Evolutionary conservation across 2,329 filamentous ascomycete genomes (phyloP).

Genomic region (Alternaria arbusti): DNA sequence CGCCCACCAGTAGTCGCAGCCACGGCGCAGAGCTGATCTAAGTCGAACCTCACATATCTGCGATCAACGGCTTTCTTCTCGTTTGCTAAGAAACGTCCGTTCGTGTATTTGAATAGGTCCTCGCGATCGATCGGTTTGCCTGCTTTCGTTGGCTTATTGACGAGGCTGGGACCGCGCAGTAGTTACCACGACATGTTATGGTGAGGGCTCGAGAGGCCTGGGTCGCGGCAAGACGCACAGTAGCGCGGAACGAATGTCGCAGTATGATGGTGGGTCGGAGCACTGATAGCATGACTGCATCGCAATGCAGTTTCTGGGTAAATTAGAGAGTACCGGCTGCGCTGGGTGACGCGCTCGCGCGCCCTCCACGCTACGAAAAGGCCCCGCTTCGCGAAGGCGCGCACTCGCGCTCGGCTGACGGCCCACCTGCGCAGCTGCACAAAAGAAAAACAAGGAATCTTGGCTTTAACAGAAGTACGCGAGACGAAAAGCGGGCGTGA

Average conservation of each 20-base stretch:
- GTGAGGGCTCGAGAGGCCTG: not conserved
- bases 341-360: not conserved
- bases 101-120: slow-evolving; percentile 35
- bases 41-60: slow-evolving; percentile 37
- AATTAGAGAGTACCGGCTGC: not conserved
- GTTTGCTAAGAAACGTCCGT: slow-evolving; percentile 38
- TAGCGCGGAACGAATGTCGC: fast-evolving
- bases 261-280: not conserved
- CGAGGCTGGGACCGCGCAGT: not conserved
- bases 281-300: not conserved
- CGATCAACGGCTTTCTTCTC: slow-evolving; percentile 28
- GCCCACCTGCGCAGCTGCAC: not conserved
- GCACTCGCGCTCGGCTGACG: not conserved
- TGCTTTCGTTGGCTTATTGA: not conserved
- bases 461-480: not conserved
- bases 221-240: not conserved
- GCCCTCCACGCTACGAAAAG: not conserved
- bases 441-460: no score
- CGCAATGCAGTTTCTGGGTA: fast-evolving
- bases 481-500: fast-evolving
- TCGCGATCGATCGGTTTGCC: slow-evolving; percentile 19
- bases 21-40: slow-evolving; percentile 36
- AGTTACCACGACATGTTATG: slow-evolving; percentile 3
- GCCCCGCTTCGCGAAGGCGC: not conserved
- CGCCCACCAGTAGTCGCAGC: slow-evolving; percentile 22